A percentile compares a stretch with the other conserved stretches of the same genome.
Evolutionary conservation across 371 early-diverging fungal genomes (phyloP).

Genomic region (Capillidium rhysosporum): DNA sequence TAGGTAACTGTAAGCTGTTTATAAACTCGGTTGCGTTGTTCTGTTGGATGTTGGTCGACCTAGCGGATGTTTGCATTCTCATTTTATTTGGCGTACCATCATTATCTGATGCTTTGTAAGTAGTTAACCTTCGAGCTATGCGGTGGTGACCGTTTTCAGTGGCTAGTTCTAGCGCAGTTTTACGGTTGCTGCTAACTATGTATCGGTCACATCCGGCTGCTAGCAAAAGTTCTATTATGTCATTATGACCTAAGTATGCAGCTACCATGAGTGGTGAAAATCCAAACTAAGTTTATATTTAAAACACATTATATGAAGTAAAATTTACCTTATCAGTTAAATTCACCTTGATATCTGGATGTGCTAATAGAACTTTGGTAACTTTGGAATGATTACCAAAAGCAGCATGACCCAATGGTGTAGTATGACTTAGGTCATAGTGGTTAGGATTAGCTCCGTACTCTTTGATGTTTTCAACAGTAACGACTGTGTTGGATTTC

Average conservation of each 20-base stretch:
- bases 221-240: constrained; percentile 14
- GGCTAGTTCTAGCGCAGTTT: constrained; percentile 17
- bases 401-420: background rate
- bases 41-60: no score
- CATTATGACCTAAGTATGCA: constrained; percentile 14
- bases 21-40: background rate
- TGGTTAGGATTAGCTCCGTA: constrained; percentile 1
- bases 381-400: background rate
- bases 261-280: constrained; percentile 23
- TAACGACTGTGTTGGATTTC: no score
- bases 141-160: constrained; percentile 14
- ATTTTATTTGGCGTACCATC: background rate
- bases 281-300: constrained; percentile 7
- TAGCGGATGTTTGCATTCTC: background rate
- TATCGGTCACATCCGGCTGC: constrained; percentile 14
- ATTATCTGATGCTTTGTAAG: background rate
- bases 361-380: background rate
- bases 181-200: constrained; percentile 14
- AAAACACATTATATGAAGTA: background rate
- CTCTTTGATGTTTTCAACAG: background rate
- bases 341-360: background rate
- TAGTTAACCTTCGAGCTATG: background rate
- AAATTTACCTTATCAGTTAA: no score
- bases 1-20: background rate
- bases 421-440: background rate